Evolutionary conservation across 106 monocot genomes (phyloP).

Genomic region (Chionographis japonica): DNA sequence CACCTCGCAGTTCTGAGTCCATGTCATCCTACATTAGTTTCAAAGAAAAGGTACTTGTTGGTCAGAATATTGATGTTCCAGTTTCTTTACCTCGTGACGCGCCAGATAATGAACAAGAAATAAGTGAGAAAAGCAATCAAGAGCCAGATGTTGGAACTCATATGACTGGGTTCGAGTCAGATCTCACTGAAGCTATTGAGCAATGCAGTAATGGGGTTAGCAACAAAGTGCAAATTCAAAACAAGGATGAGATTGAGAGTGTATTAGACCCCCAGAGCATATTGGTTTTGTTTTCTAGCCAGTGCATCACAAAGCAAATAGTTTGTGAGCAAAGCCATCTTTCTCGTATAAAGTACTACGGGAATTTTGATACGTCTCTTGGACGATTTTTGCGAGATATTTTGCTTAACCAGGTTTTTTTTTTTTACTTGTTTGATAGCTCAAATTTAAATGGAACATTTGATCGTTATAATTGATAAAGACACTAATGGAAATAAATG

Average conservation of each 20-base stretch:
- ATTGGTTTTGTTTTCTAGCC: conserved; percentile 61
- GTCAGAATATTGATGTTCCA: neutral
- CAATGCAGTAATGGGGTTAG: conserved; percentile 15
- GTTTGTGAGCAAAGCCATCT: conserved; percentile 78
- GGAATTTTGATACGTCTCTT: conserved; percentile 73
- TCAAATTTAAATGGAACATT: neutral
- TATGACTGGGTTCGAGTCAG: conserved; percentile 6
- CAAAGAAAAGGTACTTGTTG: conserved; percentile 12
- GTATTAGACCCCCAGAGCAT: conserved; percentile 68
- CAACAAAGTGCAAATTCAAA: conserved; percentile 2
- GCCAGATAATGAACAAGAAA: conserved; percentile 16
- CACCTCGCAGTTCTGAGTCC: conserved; percentile 19
- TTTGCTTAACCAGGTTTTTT: conserved; percentile 71
- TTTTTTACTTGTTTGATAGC: neutral
- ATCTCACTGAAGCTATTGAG: conserved; percentile 29
- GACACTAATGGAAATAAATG: conserved; percentile 10
- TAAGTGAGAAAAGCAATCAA: conserved; percentile 10
- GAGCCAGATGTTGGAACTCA: conserved; percentile 12
- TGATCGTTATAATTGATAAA: neutral
- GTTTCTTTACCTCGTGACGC: conserved; percentile 23
- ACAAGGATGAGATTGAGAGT: conserved; percentile 31
- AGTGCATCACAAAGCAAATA: conserved; percentile 44
- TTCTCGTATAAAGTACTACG: conserved; percentile 89
- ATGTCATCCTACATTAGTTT: conserved; percentile 21
- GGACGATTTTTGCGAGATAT: conserved; percentile 76